A percentile compares a stretch with the other conserved stretches of the same genome.
Evolutionary conservation across 345 rosid genomes (phyloP).

Genomic region (Eucalyptus cladocalyx): DNA sequence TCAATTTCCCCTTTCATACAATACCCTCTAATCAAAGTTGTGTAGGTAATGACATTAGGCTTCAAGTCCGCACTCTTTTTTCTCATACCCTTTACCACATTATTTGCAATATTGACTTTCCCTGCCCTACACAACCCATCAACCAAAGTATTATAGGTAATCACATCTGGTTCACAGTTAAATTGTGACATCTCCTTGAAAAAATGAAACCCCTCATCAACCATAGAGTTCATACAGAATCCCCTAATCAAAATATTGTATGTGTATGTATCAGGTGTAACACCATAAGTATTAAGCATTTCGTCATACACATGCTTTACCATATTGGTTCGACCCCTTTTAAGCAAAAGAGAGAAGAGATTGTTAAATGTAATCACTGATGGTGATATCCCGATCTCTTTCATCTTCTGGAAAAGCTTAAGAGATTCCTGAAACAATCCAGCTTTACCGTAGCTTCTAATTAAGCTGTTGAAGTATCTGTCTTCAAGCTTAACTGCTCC

Average conservation of each 20-base stretch:
- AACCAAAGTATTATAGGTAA: constrained; percentile 69
- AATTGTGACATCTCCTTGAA: constrained; percentile 49
- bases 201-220: constrained; percentile 48
- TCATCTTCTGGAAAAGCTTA: constrained; percentile 53
- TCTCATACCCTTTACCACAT: constrained; percentile 63
- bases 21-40: constrained; percentile 73
- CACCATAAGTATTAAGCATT: constrained; percentile 72
- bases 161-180: constrained; percentile 49
- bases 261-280: constrained; percentile 56
- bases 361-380: constrained; percentile 59
- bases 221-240: constrained; percentile 65
- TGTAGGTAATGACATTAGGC: constrained; percentile 63
- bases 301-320: constrained; percentile 56
- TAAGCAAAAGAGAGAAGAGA: constrained; percentile 46
- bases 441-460: constrained; percentile 57
- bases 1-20: constrained; percentile 60
- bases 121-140: constrained; percentile 80
- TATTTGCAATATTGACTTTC: constrained; percentile 61
- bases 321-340: constrained; percentile 65
- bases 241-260: constrained; percentile 66
- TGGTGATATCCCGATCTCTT: constrained; percentile 54
- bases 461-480: constrained; percentile 63
- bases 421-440: constrained; percentile 63
- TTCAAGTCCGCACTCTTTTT: constrained; percentile 26
- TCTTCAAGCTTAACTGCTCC: constrained; percentile 50